Percentiles rank a stretch among this genome's conserved stretches.
Evolutionary conservation across 257 asterid genomes (phyloP).

Genomic region (Solanum sejunctum): DNA sequence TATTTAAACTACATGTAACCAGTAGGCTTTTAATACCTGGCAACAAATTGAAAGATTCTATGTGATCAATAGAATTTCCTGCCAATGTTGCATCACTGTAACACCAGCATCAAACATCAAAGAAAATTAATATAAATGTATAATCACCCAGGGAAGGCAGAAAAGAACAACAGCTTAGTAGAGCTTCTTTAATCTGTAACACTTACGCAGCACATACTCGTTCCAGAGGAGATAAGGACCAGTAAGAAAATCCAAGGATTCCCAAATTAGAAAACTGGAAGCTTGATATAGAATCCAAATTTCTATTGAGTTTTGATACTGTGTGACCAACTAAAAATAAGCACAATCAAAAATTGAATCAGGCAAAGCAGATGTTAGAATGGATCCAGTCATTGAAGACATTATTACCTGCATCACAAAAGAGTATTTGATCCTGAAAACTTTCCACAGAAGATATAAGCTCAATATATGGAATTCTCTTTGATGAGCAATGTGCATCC

Average conservation of each 20-base stretch:
- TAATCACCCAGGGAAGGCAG: neutral
- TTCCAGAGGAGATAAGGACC: conserved; percentile 68
- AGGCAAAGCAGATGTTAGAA: conserved; percentile 1
- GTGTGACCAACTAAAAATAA: conserved; percentile 62
- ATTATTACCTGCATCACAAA: conserved; percentile 70
- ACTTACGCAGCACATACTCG: conserved; percentile 55
- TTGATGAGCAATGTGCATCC: conserved; percentile 18
- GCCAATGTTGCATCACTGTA: conserved; percentile 33
- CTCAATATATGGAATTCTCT: conserved; percentile 56
- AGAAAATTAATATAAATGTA: neutral
- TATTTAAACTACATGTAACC: neutral
- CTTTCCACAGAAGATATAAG: conserved; percentile 64
- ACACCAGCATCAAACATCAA: neutral
- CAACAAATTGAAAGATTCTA: conserved; percentile 39
- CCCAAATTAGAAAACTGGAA: conserved; percentile 63
- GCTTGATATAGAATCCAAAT: conserved; percentile 38
- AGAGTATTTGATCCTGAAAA: conserved; percentile 34
- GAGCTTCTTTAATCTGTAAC: neutral
- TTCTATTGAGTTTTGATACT: conserved; percentile 40
- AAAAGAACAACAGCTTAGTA: neutral
- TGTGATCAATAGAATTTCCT: conserved; percentile 38
- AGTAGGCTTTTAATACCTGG: conserved; percentile 44
- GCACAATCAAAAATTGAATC: conserved; percentile 12
- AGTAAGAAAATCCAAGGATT: conserved; percentile 78
- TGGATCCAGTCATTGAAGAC: neutral